Base-by-base conservation (phyloP, 768 basidiomycete genomes). In the Auriscalpium microsporum region DNA sequence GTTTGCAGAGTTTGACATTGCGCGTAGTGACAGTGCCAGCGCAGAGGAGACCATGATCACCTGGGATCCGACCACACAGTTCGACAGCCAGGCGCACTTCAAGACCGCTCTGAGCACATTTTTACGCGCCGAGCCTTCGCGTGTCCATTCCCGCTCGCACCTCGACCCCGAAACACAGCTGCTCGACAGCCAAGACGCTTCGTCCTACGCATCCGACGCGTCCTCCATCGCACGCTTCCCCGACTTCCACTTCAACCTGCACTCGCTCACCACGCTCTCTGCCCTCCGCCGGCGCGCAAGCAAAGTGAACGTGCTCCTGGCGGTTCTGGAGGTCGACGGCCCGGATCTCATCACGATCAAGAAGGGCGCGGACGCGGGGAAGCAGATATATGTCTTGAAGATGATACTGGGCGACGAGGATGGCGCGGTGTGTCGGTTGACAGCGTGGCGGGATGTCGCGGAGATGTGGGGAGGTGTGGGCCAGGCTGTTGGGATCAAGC, bases 391-490 rank as follows among this genome's bases (percentile, higher is more conserved):
- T 0, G 65, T 91, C 45, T 68, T 91, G 33, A 86, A 81, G 63
- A 72, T 90, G 63, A 80, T 91, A 48, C 67, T 91, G 23, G 85
- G 86, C 10, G 87, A 90, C 62, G 86, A 89, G 52, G 78, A 78
- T 33, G 84, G 84, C 1, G 75, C 69, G 1, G 76, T 90, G 8
- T 81, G 81, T 63, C 88, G 84, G 68, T 66, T 91, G 16, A 86
- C 85, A 4, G 88, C 84, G 11, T 92, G 90, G 90, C 73, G 88
- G 53, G 84, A 90, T 47, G 71, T 78, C 4, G 90, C 90, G 10
- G 84, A 90, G 45, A 67, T 68, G 0, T 90, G 88, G 89, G 86
- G 84, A 33, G 74, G 74, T 21, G 76, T 74, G 1, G 71, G 73
- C 10, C 68, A 72, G 8, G 68, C 67, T 3, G 66, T 71, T 10